phyloP scores from a whole-genome alignment of 495 filamentous ascomycete species.

The Neurospora sublineolata region DNA sequence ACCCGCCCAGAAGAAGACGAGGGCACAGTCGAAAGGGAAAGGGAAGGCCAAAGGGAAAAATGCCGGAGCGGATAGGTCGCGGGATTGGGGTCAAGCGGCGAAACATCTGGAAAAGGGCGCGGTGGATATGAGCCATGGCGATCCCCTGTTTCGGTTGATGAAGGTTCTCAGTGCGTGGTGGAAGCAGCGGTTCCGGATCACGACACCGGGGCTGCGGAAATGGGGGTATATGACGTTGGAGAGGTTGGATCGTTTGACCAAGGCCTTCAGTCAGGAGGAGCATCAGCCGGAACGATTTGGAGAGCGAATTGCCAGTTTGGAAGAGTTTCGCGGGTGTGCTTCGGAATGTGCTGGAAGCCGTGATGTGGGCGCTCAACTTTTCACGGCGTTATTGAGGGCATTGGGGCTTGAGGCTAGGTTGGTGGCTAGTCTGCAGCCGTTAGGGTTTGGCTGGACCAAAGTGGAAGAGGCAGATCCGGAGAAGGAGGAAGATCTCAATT shows the following conservation, averaged over 20 bases:
- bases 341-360: slow-evolving; percentile 67
- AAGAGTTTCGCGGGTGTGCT: slow-evolving; percentile 58
- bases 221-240: slow-evolving; percentile 69
- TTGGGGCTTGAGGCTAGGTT: slow-evolving; percentile 70
- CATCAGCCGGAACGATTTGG: slow-evolving; percentile 55
- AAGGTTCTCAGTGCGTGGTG: slow-evolving; percentile 70
- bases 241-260: slow-evolving; percentile 54
- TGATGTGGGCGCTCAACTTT: slow-evolving; percentile 81
- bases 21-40: slow-evolving; percentile 20
- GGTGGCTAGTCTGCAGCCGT: slow-evolving; percentile 72
- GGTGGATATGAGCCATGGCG: slow-evolving; percentile 62
- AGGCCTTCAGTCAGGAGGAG: slow-evolving; percentile 49
- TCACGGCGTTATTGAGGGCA: slow-evolving; percentile 77
- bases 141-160: slow-evolving; percentile 72
- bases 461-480: slow-evolving; percentile 54
- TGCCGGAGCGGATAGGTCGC: slow-evolving; percentile 33
- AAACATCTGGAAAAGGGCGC: slow-evolving; percentile 55
- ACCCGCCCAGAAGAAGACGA: slow-evolving; percentile 3
- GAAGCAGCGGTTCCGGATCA: slow-evolving; percentile 72
- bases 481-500: slow-evolving; percentile 14
- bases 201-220: slow-evolving; percentile 74
- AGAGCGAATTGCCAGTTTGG: slow-evolving; percentile 54
- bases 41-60: slow-evolving; percentile 25
- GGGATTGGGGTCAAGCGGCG: slow-evolving; percentile 66
- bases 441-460: slow-evolving; percentile 88